phyloP scores from a whole-genome alignment of 768 basidiomycete species.

The Trametopsis cervina region DNA sequence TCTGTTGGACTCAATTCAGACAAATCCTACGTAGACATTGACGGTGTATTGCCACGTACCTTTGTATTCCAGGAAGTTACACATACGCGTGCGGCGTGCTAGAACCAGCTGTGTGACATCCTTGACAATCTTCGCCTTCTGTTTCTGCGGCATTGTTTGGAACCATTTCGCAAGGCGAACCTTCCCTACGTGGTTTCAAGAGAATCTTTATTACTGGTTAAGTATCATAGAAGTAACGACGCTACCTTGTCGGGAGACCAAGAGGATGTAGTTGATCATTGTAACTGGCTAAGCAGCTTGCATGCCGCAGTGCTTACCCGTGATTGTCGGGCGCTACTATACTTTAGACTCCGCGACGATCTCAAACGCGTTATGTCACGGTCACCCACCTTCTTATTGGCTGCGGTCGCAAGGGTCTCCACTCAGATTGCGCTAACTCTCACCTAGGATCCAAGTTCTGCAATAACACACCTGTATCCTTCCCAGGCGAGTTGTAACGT shows the following conservation, averaged over 20 bases:
- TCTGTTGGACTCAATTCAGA: slow-evolving; percentile 35
- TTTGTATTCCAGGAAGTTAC: slow-evolving; percentile 96
- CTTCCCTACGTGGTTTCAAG: slow-evolving; percentile 52
- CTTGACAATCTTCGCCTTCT: slow-evolving; percentile 87
- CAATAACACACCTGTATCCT: no score
- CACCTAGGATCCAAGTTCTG: no score
- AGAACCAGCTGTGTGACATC: slow-evolving; percentile 93
- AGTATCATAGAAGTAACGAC: neutral
- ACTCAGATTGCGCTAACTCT: neutral
- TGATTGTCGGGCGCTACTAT: no score
- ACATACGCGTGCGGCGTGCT: slow-evolving; percentile 83
- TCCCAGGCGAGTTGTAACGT: no score
- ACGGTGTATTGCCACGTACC: no score
- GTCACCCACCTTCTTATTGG: neutral
- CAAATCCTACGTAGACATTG: no score
- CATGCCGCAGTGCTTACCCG: no score
- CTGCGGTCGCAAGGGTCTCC: neutral
- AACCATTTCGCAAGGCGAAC: slow-evolving; percentile 97
- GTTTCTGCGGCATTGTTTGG: slow-evolving; percentile 71
- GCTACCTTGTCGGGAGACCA: slow-evolving; percentile 88
- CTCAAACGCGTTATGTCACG: neutral
- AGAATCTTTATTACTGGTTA: slow-evolving; percentile 1
- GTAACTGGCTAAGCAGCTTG: neutral
- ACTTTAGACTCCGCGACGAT: neutral
- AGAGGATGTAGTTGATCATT: slow-evolving; percentile 91